Base-by-base conservation (phyloP, 1,284 basidiomycete species). In the Ceratobasidium sp. region DNA sequence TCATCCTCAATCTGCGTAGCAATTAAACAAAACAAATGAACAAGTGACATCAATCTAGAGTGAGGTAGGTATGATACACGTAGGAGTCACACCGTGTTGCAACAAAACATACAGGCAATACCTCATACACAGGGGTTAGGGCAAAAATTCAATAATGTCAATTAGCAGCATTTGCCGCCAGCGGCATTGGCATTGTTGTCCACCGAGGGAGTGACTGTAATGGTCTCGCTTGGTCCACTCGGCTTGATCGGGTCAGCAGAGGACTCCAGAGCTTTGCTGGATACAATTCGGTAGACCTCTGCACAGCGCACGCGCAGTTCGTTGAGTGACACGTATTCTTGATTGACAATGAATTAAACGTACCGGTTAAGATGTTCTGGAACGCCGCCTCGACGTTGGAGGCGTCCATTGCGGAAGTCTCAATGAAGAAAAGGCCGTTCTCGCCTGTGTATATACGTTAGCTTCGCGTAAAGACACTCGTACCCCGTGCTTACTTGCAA, bases 351-450 rank as follows among this genome's bases (percentile, higher is more conserved):
- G 52, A 17, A 20, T 2, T 55, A 31, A 58, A 80, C 87, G 72
- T 69, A 95, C 95, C 95, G 67, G 93, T 92, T 71, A 99, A 85
- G 77, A 98, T 98, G 75, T 90, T 96, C 81, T 98, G 95, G 89
- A 99, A 99, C 64, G 96, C 94, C 68, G 86, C 82, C 82, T 98
- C 96, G 79, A 99, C 97, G 82, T 98, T 98, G 65, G 93, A 95
- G 74, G 96, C 94, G 86, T 99, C 96, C 85, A 99, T 89, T 79
- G 97, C 96, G 75, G 97, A 99, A 72, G 96, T 99, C 85, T 99
- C 96, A 76, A 99, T 98, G 85, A 96, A 96, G 69, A 92, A 94
- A 73, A 98, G 81, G 52, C 89, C 89, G 78, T 98, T 96, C 79
- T 90, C 87, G 70, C 86, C 86, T 50, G 22, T 7, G 29, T 25